A percentile compares a stretch with the other conserved stretches of the same genome.
These are phyloP conservation scores for Achaetomiella virescens DNA, from an alignment of 495 filamentous ascomycete genomes.

Conservation along the genomic window DNA sequence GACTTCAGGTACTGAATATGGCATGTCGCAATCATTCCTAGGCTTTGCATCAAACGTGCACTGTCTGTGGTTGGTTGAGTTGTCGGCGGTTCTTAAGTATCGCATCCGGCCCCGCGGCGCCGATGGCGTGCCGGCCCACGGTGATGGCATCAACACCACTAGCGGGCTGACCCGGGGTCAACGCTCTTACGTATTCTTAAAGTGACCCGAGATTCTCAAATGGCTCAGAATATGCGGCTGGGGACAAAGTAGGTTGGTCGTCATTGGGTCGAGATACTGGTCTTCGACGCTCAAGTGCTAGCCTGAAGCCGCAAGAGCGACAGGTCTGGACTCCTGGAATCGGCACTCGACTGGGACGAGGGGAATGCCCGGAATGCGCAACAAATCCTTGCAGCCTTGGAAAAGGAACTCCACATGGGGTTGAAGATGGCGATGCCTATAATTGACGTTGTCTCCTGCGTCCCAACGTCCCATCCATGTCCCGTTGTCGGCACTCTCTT, in stretches of 20 bases:
- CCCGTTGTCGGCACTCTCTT: background rate
- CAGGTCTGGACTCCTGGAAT: background rate
- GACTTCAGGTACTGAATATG: too few relatives aligned
- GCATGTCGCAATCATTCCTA: background rate
- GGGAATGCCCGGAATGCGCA: too few relatives aligned
- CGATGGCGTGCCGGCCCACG: conserved; percentile 18
- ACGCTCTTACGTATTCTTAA: background rate
- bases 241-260: too few relatives aligned
- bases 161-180: background rate
- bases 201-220: background rate
- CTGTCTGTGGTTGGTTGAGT: background rate
- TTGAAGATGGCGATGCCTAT: too few relatives aligned
- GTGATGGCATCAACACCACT: conserved; percentile 17
- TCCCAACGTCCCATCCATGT: too few relatives aligned
- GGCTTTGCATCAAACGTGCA: conserved; percentile 1
- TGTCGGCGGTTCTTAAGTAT: background rate
- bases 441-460: background rate
- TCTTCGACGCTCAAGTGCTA: background rate
- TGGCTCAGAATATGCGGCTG: background rate
- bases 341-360: too few relatives aligned
- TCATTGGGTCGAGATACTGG: conserved; percentile 2
- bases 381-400: too few relatives aligned
- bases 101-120: background rate
- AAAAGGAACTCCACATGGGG: too few relatives aligned
- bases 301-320: background rate